These are phyloP conservation scores for Magnolia officinalis DNA, from an alignment of 164 flowering plant species.

Conservation along the genomic window DNA sequence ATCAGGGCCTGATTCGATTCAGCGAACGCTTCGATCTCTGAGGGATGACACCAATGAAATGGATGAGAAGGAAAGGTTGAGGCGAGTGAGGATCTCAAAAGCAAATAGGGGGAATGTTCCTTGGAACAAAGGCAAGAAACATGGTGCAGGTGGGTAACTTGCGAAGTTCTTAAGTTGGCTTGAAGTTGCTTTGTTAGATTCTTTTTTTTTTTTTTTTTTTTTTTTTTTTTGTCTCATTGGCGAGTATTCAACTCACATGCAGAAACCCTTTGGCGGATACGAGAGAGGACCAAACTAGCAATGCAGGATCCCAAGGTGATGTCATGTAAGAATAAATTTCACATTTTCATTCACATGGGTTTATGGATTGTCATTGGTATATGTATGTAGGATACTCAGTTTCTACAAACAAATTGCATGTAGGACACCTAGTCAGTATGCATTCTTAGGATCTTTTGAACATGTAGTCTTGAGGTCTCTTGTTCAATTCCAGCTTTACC, in stretches of 20 bases:
- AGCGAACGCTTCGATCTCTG: conserved; percentile 16
- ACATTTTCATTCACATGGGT: conserved; percentile 9
- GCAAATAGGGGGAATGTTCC: conserved; percentile 90
- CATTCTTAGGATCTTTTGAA: no score
- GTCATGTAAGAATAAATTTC: conserved; percentile 35
- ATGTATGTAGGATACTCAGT: neutral
- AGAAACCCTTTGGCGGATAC: conserved; percentile 76
- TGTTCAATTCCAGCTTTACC: no score
- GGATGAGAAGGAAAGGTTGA: conserved; percentile 63
- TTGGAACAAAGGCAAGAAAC: conserved; percentile 98
- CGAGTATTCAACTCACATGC: conserved; percentile 23
- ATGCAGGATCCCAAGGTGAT: conserved; percentile 43
- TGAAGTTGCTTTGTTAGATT: neutral
- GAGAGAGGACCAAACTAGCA: conserved; percentile 31
- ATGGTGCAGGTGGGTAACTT: conserved; percentile 61
- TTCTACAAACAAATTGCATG: neutral
- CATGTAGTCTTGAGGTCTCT: no score
- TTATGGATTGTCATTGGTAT: neutral
- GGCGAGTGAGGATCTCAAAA: conserved; percentile 79
- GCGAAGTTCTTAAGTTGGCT: neutral
- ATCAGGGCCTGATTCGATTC: conserved; percentile 20
- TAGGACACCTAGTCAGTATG: no score
- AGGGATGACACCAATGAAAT: conserved; percentile 32
- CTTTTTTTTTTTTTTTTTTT: no score
- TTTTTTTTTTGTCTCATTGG: no score